Evolutionary conservation across 768 basidiomycete species (phyloP).

Genomic region (Omphalotus guepiniiformis): DNA sequence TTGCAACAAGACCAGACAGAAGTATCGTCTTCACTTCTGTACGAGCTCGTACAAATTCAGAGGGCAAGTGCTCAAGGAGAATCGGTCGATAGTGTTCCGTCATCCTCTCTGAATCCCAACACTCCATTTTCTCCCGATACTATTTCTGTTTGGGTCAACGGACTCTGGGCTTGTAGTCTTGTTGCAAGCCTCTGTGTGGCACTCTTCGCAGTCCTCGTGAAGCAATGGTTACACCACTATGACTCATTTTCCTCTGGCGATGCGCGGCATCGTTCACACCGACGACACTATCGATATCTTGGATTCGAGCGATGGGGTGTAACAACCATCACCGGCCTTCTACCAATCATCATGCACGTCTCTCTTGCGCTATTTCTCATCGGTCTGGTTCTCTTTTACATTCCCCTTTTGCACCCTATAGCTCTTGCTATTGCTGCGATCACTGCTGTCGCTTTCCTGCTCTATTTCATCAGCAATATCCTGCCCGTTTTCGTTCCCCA

Average conservation of each 20-base stretch:
- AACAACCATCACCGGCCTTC: conserved; percentile 9
- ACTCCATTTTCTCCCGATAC: background rate
- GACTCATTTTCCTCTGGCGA: conserved; percentile 2
- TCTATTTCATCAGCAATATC: conserved; percentile 9
- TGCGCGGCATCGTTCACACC: background rate
- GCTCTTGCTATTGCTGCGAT: conserved; percentile 2
- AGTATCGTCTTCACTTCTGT: background rate
- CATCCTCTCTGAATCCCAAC: background rate
- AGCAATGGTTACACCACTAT: conserved; percentile 10
- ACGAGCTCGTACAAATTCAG: conserved; percentile 4
- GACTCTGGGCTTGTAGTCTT: conserved; percentile 7
- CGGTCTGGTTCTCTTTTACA: conserved; percentile 11
- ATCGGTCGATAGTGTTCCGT: background rate
- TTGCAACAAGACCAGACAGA: conserved; percentile 1
- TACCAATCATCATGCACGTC: conserved; percentile 14
- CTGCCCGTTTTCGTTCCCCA: conserved; percentile 9
- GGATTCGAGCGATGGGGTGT: conserved; percentile 10
- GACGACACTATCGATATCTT: conserved; percentile 7
- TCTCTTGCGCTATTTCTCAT: conserved; percentile 16
- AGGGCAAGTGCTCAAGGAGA: conserved; percentile 1
- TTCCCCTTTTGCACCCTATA: conserved; percentile 4
- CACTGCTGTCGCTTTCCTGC: background rate
- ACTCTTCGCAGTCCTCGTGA: conserved; percentile 1
- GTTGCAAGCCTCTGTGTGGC: conserved; percentile 1
- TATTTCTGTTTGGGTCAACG: conserved; percentile 6